These are phyloP conservation scores for Wickerhamomyces sp. DNA, from an alignment of 1,139 yeast genomes.

Conservation along the genomic window DNA sequence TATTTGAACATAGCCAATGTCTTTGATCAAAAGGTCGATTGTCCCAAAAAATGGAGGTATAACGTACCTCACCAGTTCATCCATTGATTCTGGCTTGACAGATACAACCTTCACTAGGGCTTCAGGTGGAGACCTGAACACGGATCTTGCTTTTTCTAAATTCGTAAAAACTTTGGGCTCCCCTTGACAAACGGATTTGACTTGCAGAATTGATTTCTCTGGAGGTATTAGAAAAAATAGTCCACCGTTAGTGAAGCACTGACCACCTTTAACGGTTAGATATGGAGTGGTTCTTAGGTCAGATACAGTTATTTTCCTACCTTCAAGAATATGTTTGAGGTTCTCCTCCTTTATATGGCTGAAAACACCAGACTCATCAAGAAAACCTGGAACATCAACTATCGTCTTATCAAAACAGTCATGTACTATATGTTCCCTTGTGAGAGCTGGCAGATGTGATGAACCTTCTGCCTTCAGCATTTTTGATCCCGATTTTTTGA, in stretches of 20 bases:
- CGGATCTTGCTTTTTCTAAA: constrained; percentile 27
- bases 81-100: constrained; percentile 29
- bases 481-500: constrained; percentile 11
- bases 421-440: constrained; percentile 41
- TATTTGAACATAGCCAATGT: constrained; percentile 62
- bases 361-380: constrained; percentile 32
- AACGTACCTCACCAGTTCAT: constrained; percentile 37
- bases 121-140: constrained; percentile 19
- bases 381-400: constrained; percentile 57
- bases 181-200: constrained; percentile 28
- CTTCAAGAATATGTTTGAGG: constrained; percentile 35
- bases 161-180: constrained; percentile 26
- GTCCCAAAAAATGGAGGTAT: constrained; percentile 69
- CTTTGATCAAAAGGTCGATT: constrained; percentile 63
- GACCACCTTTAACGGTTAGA: constrained; percentile 38
- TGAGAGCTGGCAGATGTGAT: constrained; percentile 52
- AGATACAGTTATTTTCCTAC: constrained; percentile 27
- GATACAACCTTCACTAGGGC: constrained; percentile 32
- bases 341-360: constrained; percentile 28
- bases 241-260: constrained; percentile 56
- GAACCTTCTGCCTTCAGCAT: constrained; percentile 19
- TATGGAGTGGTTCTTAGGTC: constrained; percentile 30
- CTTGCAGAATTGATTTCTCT: constrained; percentile 37
- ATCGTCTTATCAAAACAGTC: constrained; percentile 30
- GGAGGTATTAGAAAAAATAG: constrained; percentile 48